Evolutionary conservation across 371 early-diverging fungal species (phyloP).

Genomic region (Apophysomyces ossiformis): DNA sequence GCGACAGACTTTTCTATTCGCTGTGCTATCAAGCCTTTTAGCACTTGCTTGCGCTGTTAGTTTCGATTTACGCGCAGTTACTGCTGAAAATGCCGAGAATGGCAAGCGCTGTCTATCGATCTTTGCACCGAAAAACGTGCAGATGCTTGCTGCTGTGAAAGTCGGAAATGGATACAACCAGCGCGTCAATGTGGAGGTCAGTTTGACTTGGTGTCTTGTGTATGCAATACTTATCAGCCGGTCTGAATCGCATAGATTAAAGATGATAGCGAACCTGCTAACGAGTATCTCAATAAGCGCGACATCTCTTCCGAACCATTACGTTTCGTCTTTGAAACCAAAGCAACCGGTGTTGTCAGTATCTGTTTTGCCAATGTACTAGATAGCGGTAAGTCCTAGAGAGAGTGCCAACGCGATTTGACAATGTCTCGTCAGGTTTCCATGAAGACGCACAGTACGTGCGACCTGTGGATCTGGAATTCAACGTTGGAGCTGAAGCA

Average conservation of each 20-base stretch:
- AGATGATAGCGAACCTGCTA: conserved; percentile 62
- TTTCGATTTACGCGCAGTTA: conserved; percentile 68
- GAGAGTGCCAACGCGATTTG: background rate
- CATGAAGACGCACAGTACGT: conserved; percentile 56
- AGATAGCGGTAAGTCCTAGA: conserved; percentile 51
- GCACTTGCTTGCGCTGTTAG: conserved; percentile 59
- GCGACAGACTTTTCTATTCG: conserved; percentile 26
- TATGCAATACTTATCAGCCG: background rate
- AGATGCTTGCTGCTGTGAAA: conserved; percentile 71
- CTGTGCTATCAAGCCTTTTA: conserved; percentile 29
- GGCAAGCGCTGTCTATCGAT: conserved; percentile 70
- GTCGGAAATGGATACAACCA: conserved; percentile 67
- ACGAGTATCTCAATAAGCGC: conserved; percentile 62
- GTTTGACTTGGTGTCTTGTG: background rate
- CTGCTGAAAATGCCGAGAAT: conserved; percentile 33
- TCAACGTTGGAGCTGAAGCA: conserved; percentile 85
- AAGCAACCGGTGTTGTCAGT: conserved; percentile 76
- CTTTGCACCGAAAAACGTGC: conserved; percentile 66
- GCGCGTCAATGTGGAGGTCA: conserved; percentile 71
- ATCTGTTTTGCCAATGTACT: conserved; percentile 86
- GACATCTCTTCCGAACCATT: conserved; percentile 53
- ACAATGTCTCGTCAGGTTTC: conserved; percentile 42
- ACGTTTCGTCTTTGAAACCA: conserved; percentile 70
- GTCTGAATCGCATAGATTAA: conserved; percentile 44
- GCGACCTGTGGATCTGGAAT: conserved; percentile 71